phyloP scores from a whole-genome alignment of 352 stramenopile species.

The Phytopythium litorale region DNA sequence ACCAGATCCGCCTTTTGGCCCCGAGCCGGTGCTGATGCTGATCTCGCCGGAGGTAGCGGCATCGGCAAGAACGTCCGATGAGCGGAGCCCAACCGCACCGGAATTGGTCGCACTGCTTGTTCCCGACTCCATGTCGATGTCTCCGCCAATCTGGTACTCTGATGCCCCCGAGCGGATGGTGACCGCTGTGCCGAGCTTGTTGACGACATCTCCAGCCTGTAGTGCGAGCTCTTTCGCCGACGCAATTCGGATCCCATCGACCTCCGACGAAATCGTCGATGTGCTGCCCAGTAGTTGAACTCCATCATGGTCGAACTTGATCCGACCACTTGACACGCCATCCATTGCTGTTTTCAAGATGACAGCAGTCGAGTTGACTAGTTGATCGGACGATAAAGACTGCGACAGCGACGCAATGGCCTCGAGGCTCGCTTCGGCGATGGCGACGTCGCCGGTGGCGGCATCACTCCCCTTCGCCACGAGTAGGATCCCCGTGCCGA shows the following conservation, averaged over 20 bases:
- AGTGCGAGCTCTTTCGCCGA: constrained; percentile 28
- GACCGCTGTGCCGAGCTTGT: constrained; percentile 35
- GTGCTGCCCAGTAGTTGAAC: constrained; percentile 32
- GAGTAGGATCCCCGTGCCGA: constrained; percentile 41
- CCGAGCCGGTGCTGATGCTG: constrained; percentile 16
- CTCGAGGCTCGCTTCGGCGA: constrained; percentile 29
- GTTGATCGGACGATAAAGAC: constrained; percentile 7
- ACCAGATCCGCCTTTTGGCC: constrained; percentile 13
- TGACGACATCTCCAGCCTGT: constrained; percentile 23
- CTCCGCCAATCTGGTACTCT: constrained; percentile 29
- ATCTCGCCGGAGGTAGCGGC: constrained; percentile 17
- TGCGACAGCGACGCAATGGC: constrained; percentile 14
- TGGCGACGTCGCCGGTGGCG: not conserved
- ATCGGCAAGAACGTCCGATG: constrained; percentile 14
- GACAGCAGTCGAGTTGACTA: constrained; percentile 23
- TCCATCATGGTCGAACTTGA: constrained; percentile 36
- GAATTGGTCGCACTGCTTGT: constrained; percentile 27
- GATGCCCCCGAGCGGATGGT: constrained; percentile 31
- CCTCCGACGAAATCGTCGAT: constrained; percentile 38
- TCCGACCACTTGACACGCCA: constrained; percentile 15
- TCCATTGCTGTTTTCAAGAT: constrained; percentile 30
- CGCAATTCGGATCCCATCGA: constrained; percentile 28
- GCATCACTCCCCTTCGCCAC: constrained; percentile 21
- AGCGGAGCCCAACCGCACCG: constrained; percentile 17
- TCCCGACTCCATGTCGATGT: constrained; percentile 32